Evolutionary conservation across 208 protist genomes (phyloP), one percentile per base, ranked within the genome.

Genomic region (Leishmania turanica): DNA sequence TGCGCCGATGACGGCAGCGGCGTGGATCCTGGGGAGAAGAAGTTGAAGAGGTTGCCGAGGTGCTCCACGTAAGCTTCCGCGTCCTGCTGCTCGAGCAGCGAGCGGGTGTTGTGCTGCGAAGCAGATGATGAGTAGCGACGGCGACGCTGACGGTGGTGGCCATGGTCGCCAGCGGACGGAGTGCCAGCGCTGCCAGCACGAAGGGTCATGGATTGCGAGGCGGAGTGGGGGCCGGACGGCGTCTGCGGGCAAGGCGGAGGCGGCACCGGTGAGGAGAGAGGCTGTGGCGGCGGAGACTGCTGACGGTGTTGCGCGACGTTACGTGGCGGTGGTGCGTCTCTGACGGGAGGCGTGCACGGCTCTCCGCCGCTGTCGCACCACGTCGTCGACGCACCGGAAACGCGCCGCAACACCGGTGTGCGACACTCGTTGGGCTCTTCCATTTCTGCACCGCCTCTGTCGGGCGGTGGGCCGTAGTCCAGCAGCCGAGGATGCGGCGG

Each of bases 21-120:
- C 11, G 89, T 92, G 0, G 89, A 86, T 21, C 79, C 69, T 5
- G 89, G 86, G 1, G 89, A 86, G 51, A 54, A 66, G 79, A 88
- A 92, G 54, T 86, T 84, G 73, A 90, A 92, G 58, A 87, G 47
- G 27, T 72, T 72, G 21, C 75, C 58, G 4, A 89, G 78, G 58
- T 84, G 88, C 24, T 71, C 69, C 40, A 89, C 77, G 72, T 85
- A 89, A 15, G 77, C 86, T 17, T 89, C 85, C 27, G 79, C 81
- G 45, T 83, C 82, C 34, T 81, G 70, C 49, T 84, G 81, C 24
- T 75, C 77, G 1, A 72, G 69, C 15, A 56, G 78, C 13, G 84
- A 81, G 54, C 76, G 74, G 27, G 87, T 90, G 72, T 90, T 88
- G 79, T 88, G 84, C 49, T 78, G 75, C 31, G 78, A 84, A 19